These are phyloP conservation scores for Litsea cubeba DNA, from an alignment of 164 flowering plant genomes.

Conservation along the genomic window DNA sequence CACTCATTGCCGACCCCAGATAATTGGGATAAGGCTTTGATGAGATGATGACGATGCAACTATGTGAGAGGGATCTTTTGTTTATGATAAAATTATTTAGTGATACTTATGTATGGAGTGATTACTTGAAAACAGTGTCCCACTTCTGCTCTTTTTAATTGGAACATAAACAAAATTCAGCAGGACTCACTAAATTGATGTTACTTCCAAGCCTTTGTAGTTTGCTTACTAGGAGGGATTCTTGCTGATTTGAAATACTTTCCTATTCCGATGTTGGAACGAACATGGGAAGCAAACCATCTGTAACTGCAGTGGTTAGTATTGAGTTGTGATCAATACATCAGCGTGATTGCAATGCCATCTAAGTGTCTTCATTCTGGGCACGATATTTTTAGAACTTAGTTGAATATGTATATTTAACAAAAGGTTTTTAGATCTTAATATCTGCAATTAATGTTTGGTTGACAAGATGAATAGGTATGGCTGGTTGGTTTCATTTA, in stretches of 20 bases:
- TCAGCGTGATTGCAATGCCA: background rate
- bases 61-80: no score
- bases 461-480: background rate
- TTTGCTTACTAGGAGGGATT: background rate
- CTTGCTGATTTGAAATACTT: no score
- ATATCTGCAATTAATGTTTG: background rate
- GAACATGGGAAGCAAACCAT: background rate
- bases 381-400: background rate
- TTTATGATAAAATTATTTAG: no score
- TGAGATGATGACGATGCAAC: no score
- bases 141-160: no score
- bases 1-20: no score
- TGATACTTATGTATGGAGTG: no score
- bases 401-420: background rate
- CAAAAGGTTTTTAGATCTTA: no score
- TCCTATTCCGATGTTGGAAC: background rate
- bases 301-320: background rate
- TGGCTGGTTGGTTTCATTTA: background rate
- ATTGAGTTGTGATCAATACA: background rate
- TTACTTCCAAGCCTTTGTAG: background rate
- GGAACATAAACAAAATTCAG: background rate
- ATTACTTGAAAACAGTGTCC: no score
- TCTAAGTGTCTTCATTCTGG: background rate
- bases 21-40: no score
- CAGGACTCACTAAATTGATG: background rate